Conservation (phyloP, 441 rosid genomes). For the Daphne laureola region DNA sequence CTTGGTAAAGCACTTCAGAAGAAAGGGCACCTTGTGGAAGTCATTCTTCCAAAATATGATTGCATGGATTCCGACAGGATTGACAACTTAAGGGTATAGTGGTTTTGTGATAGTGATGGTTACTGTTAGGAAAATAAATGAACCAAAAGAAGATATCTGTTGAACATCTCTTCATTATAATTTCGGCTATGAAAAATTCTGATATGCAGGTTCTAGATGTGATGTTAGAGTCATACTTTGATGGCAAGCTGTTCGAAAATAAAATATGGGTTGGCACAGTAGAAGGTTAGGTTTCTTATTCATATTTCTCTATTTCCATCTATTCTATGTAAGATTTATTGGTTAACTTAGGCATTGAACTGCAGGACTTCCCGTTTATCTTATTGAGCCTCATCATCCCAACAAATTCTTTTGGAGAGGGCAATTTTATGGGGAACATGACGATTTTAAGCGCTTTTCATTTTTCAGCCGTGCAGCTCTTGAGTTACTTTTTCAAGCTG, state of each 20-base stretch:
- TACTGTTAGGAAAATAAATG: too few relatives aligned
- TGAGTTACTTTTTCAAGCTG: constrained; percentile 86
- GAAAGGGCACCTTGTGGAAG: constrained; percentile 90
- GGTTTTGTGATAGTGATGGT: constrained; percentile 1
- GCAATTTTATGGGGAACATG: constrained; percentile 81
- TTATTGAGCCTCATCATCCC: constrained; percentile 96
- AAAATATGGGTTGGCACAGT: constrained; percentile 88
- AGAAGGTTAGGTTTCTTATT: constrained; percentile 48
- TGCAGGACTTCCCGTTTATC: constrained; percentile 93
- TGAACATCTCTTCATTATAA: constrained; percentile 2
- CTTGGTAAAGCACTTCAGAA: constrained; percentile 89
- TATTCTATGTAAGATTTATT: constrained; percentile 12
- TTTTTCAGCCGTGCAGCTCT: constrained; percentile 95
- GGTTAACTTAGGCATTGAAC: constrained; percentile 26
- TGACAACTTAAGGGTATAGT: constrained; percentile 63
- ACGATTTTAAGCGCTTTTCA: constrained; percentile 93
- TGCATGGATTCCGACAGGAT: constrained; percentile 88
- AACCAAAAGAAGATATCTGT: neutral
- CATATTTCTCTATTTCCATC: constrained; percentile 10
- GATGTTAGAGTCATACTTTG: constrained; percentile 74
- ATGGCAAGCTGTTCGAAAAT: constrained; percentile 75
- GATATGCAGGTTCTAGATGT: constrained; percentile 63
- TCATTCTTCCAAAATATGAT: constrained; percentile 91
- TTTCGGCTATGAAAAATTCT: constrained; percentile 14
- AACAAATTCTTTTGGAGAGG: constrained; percentile 96